Evolutionary conservation across 1,284 basidiomycete genomes (phyloP).

Genomic region (Schizophyllum amplum): DNA sequence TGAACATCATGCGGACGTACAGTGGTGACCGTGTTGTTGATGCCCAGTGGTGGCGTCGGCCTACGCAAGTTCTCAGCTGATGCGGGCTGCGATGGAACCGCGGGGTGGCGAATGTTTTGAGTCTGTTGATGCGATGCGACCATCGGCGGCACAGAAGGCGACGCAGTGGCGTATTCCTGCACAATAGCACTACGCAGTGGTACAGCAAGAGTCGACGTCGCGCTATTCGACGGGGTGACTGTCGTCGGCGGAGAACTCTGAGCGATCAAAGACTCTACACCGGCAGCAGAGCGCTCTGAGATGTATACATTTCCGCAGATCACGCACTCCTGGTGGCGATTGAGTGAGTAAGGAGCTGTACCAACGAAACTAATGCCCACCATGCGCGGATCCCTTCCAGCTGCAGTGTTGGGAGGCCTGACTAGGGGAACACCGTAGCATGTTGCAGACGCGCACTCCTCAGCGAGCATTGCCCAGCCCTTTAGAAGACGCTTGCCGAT

Average conservation of each 20-base stretch:
- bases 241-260: constrained; percentile 16
- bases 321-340: constrained; percentile 59
- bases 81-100: too few relatives aligned
- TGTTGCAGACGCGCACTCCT: constrained; percentile 60
- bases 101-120: background rate
- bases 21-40: constrained; percentile 9
- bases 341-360: background rate
- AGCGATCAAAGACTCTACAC: constrained; percentile 37
- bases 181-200: background rate
- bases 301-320: constrained; percentile 59
- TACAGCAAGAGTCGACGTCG: background rate
- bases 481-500: constrained; percentile 69
- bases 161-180: background rate
- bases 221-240: constrained; percentile 2
- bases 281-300: constrained; percentile 41
- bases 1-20: constrained; percentile 15
- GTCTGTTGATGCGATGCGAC: background rate
- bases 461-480: constrained; percentile 80
- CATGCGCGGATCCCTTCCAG: constrained; percentile 56
- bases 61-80: too few relatives aligned
- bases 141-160: background rate
- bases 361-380: constrained; percentile 22
- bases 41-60: too few relatives aligned
- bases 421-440: constrained; percentile 73
- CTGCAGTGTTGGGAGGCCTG: constrained; percentile 56